Evolutionary conservation across 1,284 basidiomycete genomes (phyloP), one percentile per base, ranked within the genome.

Genomic region (Sphagnurus paluster): DNA sequence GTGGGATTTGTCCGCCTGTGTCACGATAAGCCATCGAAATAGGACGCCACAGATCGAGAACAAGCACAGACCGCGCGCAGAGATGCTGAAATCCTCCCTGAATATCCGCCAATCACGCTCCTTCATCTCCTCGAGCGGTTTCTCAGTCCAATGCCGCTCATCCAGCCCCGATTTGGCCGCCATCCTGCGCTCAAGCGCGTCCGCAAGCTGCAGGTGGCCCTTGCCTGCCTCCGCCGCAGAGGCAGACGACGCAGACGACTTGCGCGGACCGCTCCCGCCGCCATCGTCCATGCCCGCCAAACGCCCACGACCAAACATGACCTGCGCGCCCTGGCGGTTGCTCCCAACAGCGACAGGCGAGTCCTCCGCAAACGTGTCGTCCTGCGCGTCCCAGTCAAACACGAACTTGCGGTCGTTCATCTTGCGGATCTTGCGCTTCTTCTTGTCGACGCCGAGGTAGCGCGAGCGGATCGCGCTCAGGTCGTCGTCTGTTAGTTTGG

Each of bases 91-190:
- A 68, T 99, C 96, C 67, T 99, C 96, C 53, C 95, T 77, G 73
- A 99, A 99, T 65, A 99, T 99, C 59, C 96, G 83, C 96, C 96
- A 99, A 65, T 99, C 96, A 46, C 96, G 79, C 59, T 98, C 97
- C 62, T 88, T 90, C 97, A 99, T 98, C 67, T 98, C 93, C 2
- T 74, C 67, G 24, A 99, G 71, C 1, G 86, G 80, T 68, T 99
- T 99, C n/a, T 98, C 93, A 2, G 88, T 88, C 97, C 97, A 99
- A 71, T 98, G 97, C 53, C 93, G 77, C 61, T 96, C 93, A 61
- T 97, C 93, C 53, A 91, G 72, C 25, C 90, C 85, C 49, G 80
- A 75, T 73, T 89, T 87, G 47, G 82, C 79, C n/a, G 92, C 90
- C 62, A 81, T 82, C 47, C 92, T 75, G 48, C 90, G 74, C 65